Evolutionary conservation across 495 filamentous ascomycete species (phyloP).

Genomic region (Neurospora africana): DNA sequence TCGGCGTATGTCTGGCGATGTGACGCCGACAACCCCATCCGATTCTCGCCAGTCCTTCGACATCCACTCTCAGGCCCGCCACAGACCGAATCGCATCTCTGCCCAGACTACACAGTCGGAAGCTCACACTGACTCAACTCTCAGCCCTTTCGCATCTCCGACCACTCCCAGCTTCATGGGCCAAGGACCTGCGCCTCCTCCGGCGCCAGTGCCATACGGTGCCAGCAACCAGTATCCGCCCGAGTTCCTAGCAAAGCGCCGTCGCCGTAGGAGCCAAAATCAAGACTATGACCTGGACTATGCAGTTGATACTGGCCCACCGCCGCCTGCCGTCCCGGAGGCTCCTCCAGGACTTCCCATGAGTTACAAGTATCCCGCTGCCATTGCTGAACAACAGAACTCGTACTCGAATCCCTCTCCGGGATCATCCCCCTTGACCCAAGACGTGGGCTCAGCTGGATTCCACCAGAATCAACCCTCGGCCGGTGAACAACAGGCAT

Average conservation of each 20-base stretch:
- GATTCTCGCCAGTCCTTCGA: slow-evolving; percentile 35
- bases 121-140: slow-evolving; percentile 38
- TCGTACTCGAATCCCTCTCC: slow-evolving; percentile 15
- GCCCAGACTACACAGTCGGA: slow-evolving; percentile 36
- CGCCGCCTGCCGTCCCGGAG: slow-evolving; percentile 47
- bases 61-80: slow-evolving; percentile 19
- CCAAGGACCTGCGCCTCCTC: slow-evolving; percentile 37
- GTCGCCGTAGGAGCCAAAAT: slow-evolving; percentile 24
- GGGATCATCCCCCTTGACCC: slow-evolving; percentile 15
- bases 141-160: slow-evolving; percentile 41
- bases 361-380: slow-evolving; percentile 46
- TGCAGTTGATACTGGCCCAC: slow-evolving; percentile 14
- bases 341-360: slow-evolving; percentile 46
- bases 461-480: slow-evolving; percentile 25
- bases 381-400: slow-evolving; percentile 24
- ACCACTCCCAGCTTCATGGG: slow-evolving; percentile 35
- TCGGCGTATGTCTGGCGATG: slow-evolving; percentile 33
- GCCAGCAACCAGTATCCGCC: slow-evolving; percentile 31
- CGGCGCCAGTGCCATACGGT: slow-evolving; percentile 37
- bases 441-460: slow-evolving; percentile 34
- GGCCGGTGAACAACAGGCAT: slow-evolving; percentile 17
- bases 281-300: slow-evolving; percentile 22
- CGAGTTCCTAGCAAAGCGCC: slow-evolving; percentile 28
- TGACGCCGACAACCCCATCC: slow-evolving; percentile 14
- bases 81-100: slow-evolving; percentile 31